Base-by-base conservation (phyloP, 345 rosid genomes). In the Crucihimalaya himalaica region DNA sequence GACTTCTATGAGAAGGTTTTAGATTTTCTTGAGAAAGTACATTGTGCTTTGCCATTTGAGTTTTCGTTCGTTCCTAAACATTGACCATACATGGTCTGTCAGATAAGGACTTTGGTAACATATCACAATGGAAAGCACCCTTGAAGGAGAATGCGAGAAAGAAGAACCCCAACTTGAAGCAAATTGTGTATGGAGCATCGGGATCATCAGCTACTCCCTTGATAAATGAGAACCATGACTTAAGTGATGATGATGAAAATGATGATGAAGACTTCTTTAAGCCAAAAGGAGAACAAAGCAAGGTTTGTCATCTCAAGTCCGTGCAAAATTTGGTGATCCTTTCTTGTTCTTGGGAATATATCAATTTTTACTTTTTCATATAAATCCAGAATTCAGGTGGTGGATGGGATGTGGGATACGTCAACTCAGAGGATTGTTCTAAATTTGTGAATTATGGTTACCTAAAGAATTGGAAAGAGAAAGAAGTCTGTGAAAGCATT, bases 81-180 rank as follows among this genome's bases (percentile, higher is more conserved):
- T 43, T 34, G 32, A 65, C 21, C 51, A 15, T 65, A 51, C 10
- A 10, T 54, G 58, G 32, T 66, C 12, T 77, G 54, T 35, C 65
- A 81, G 88, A 83, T 63, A 86, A 73, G 68, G 82, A 68, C 68
- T 73, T 80, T 82, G 97, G 97, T 55, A 95, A 90, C 70, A 70
- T 76, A 78, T 88, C 99, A 51, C 86, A 88, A 70, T 91, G 97
- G 96, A 95, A 84, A 84, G 86, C 84, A 76, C 84, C 88, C 32
- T 71, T 93, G 86, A 66, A 70, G 71, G 90, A 91, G 56, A 60
- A 88, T 87, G 67, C 70, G 43, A 82, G 81, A 45, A 87, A 84
- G 75, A 84, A 75, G 64, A 82, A 74, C 63, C 80, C 54, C 11
- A 90, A 86, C 75, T 89, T 95, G 59, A 88, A 77, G 89, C 96